phyloP scores from a whole-genome alignment of 345 rosid genomes.

The Eucalyptus pauciflora region DNA sequence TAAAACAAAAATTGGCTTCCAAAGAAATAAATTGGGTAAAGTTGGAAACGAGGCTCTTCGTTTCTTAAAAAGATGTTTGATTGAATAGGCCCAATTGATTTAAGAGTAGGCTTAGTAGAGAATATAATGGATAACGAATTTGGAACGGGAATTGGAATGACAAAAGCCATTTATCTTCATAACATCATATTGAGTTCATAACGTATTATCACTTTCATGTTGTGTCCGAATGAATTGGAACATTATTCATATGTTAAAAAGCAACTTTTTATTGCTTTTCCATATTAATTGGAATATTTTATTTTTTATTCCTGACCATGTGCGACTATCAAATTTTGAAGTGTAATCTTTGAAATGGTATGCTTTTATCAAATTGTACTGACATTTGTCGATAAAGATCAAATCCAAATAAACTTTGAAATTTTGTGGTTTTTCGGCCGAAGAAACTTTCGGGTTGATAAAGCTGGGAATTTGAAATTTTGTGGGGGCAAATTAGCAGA shows the following conservation, averaged over 20 bases:
- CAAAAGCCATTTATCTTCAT: not conserved
- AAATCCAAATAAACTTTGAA: not conserved
- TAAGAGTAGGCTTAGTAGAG: not conserved
- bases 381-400: not conserved
- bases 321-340: not conserved
- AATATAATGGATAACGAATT: not conserved
- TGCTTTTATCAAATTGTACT: not conserved
- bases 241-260: not conserved
- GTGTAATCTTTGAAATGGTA: not conserved
- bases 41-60: rapidly evolving
- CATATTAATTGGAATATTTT: not conserved
- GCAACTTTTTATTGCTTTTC: not conserved
- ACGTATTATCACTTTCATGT: not conserved
- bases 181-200: not conserved
- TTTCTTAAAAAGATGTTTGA: not conserved
- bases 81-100: not conserved
- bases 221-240: not conserved
- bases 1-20: not conserved
- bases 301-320: not conserved
- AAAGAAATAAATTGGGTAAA: not conserved
- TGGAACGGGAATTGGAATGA: not conserved
- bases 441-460: not conserved
- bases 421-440: not conserved
- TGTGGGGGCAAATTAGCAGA: not conserved
- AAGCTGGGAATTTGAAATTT: not conserved